Base-by-base conservation (phyloP, 257 asterid species). In the Plantago ovata region DNA sequence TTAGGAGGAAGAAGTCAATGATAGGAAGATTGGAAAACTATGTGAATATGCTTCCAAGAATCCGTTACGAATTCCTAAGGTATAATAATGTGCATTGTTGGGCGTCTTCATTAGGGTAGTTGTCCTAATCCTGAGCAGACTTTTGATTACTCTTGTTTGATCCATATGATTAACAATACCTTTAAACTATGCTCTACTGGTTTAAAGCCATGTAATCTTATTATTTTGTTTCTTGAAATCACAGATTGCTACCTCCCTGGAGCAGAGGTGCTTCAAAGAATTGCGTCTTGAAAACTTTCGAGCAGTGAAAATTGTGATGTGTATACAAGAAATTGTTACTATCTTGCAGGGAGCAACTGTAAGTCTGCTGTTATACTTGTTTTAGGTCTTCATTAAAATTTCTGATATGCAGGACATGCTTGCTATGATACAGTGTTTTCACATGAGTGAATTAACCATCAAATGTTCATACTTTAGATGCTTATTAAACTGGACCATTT, bases 11-110 rank as follows among this genome's bases (percentile, higher is more conserved):
- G 95, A 86, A 72, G 87, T 88, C 36, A 92, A 86, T 77, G 95
- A 92, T 55, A 76, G 97, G 76, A 88, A 80, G 81, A 93, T 93
- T 54, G 94, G 88, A 42, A 93, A 93, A 79, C 73, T 93, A 68
- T 89, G 98, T 58, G 98, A 93, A 63, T 93, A 93, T 71, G 97
- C 94, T 60, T 79, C 83, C 0, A 93, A 89, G 73, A 93, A 93
- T 76, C 98, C 98, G 49, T 57, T 86, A 81, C 95, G 98, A 61
- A 93, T 93, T 67, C 98, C 98, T 14, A 93, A 89, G 95, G 98
- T 92, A 80, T 46, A 53, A 2, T 46, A 21, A 38, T 10, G 47
- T 51, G n/a, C 58, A 7, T 49, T 59, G 45, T 28, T 61, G 19
- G 11, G 43, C n/a, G n/a, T n/a, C n/a, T n/a, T n/a, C n/a, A n/a